Evolutionary conservation across 228 moss, liverwort and hornwort genomes (phyloP).

Genomic region (Sphagnum fallax): DNA sequence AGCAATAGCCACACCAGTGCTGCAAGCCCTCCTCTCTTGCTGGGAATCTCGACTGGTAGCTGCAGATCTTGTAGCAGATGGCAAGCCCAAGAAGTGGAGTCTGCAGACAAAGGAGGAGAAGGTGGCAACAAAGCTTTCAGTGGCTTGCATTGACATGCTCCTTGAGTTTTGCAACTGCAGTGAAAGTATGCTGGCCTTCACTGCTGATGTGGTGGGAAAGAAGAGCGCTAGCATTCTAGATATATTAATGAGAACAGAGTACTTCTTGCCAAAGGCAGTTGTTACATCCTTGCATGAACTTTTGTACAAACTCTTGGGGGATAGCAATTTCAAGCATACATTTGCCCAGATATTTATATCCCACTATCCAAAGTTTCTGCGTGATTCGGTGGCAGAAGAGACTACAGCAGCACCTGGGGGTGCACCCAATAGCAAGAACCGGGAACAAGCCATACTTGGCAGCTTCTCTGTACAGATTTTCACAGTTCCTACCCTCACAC

Average conservation of each 20-base stretch:
- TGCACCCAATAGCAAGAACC: slow-evolving; percentile 36
- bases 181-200: slow-evolving; percentile 79
- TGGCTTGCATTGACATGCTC: slow-evolving; percentile 74
- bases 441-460: slow-evolving; percentile 54
- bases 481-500: slow-evolving; percentile 84
- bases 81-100: slow-evolving; percentile 48
- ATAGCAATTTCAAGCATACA: slow-evolving; percentile 71
- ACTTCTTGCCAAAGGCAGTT: slow-evolving; percentile 44
- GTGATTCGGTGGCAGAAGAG: slow-evolving; percentile 59
- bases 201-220: slow-evolving; percentile 63
- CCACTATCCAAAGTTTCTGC: slow-evolving; percentile 69
- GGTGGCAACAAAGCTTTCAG: slow-evolving; percentile 65
- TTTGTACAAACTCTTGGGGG: slow-evolving; percentile 86
- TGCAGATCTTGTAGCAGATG: slow-evolving; percentile 52
- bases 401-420: slow-evolving; percentile 21
- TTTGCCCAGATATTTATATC: slow-evolving; percentile 77
- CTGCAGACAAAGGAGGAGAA: slow-evolving; percentile 49
- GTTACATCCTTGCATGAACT: slow-evolving; percentile 57
- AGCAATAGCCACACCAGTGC: slow-evolving; percentile 50
- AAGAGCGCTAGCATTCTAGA: slow-evolving; percentile 63
- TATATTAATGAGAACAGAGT: slow-evolving; percentile 69
- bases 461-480: slow-evolving; percentile 93
- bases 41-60: slow-evolving; percentile 53
- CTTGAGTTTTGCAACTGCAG: slow-evolving; percentile 72
- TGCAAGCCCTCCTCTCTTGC: slow-evolving; percentile 50